Evolutionary conservation across 2,329 filamentous ascomycete genomes (phyloP).

Genomic region (Plenodomus biglobosus): DNA sequence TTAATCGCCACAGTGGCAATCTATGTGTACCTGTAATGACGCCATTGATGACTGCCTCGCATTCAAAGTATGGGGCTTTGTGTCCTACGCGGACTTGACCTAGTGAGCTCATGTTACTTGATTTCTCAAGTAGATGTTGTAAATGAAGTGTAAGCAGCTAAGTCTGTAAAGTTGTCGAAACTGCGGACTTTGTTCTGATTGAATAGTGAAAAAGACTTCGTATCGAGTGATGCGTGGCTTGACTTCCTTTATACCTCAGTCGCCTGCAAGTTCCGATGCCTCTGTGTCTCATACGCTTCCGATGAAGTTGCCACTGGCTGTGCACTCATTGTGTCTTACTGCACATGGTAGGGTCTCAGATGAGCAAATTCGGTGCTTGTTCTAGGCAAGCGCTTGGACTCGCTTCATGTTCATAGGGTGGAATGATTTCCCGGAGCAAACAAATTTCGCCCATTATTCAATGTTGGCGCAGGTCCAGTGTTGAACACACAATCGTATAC

Average conservation of each 20-base stretch:
- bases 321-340: slow-evolving; percentile 7
- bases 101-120: slow-evolving; percentile 18
- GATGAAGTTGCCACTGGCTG: background rate
- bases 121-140: background rate
- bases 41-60: slow-evolving; percentile 29
- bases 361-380: background rate
- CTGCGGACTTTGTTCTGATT: background rate
- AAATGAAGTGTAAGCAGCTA: background rate
- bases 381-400: background rate
- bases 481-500: background rate
- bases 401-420: background rate
- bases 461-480: background rate
- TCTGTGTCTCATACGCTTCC: slow-evolving; percentile 9
- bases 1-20: background rate
- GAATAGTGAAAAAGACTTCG: background rate
- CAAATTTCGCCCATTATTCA: background rate
- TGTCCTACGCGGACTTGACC: slow-evolving; percentile 30
- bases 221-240: background rate
- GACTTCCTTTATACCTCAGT: background rate
- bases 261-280: background rate
- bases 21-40: slow-evolving; percentile 20
- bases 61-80: slow-evolving; percentile 31
- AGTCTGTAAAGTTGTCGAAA: background rate
- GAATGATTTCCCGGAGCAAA: background rate
- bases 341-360: slow-evolving; percentile 9